Base-by-base conservation (phyloP, 352 stramenopile genomes). In the Phytophthora agathidicida region DNA sequence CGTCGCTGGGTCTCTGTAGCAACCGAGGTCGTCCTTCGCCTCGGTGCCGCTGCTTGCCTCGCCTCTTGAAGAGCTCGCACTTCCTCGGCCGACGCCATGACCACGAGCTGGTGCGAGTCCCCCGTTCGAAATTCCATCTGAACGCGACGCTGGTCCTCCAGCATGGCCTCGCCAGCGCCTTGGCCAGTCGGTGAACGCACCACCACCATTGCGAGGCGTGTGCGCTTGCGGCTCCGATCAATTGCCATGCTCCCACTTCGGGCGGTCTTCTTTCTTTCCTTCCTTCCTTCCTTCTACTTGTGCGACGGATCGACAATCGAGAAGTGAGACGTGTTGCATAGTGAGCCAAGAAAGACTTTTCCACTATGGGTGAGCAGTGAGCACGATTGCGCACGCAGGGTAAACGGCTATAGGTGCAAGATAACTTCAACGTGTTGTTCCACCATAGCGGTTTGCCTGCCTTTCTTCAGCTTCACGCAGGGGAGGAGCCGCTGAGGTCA, bases 31-130 rank as follows among this genome's bases (percentile, higher is more conserved):
- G 20, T 52, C 22, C 7, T 22, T 35, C 10, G 6, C 1, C 10
- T n/a, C 19, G 39, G 27, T 11, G 20, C 27, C 2, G 36, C 30
- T 9, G 45, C 1, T 30, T 31, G 46, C 33, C 31, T 49, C 1
- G 48, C 39, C 7, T n/a, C 32, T 6, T 20, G 30, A 4, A 26
- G 31, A 31, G 60, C 46, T 26, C 46, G 51, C 5, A 58, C 23
- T 46, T 69, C 60, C 8, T 64, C 52, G 14, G 52, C 27, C 27
- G 52, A 64, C 16, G 52, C 60, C 60, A 59, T 64, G 11, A 69
- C 45, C 45, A 69, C 60, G 14, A 69, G 13, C 9, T 64, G 60
- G 5, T 13, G 41, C 9, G 17, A 20, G 38, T 55, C 52, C 1
- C 52, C 52, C 10, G 60, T 13, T 23, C 24, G 38, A 3, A 48